Base-by-base conservation (phyloP, 2,329 filamentous ascomycete species). In the Cladosporium sphaerospermum region DNA sequence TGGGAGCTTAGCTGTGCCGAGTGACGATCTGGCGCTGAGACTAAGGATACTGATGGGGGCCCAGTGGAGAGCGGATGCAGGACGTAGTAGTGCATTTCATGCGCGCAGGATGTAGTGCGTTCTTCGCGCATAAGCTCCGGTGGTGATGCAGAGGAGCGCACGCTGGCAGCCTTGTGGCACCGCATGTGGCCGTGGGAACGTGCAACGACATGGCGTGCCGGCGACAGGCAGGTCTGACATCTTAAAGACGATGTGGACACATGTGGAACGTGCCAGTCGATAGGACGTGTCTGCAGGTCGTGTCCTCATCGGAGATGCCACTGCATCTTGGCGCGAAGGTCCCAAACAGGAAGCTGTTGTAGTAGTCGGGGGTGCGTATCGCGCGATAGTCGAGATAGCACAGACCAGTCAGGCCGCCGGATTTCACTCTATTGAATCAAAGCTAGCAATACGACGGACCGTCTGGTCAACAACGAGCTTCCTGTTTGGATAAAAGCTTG, bases 241-340 rank as follows among this genome's bases (percentile, higher is more conserved):
- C 14, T 37, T 33, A 11, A 39, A 32, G 10, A 47, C 45, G 34
- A 47, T 32, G 16, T 18, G 45, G 33, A 9, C 34, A 47, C 33
- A 19, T 46, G 44, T 33, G 36, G 44, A 18, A 33, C 44, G 28
- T 37, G 44, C 44, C 36, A 33, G 44, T 46, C 34, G 33, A 47
- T 19, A 39, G 4, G 34, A 33, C 10, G 34, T 47, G 34, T 40
- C 34, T 16, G 32, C 45, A 23, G 19, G 28, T 39, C 45, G 31
- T 47, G 45, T 47, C 45, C 18, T 39, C 39, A 47, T 47, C 45
- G 45, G 39, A 47, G 45, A 37, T 37, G 34, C 34, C 4, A 13
- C 34, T 11, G 34, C 10, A 11, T 37, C 34, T 37, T 37, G 34
- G 34, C 34, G n/a, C 11, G 34, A 11, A 37, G 11, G 34, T 37